Conservation (phyloP, 495 filamentous ascomycete species). For the Polyplosphaeria fusca region DNA sequence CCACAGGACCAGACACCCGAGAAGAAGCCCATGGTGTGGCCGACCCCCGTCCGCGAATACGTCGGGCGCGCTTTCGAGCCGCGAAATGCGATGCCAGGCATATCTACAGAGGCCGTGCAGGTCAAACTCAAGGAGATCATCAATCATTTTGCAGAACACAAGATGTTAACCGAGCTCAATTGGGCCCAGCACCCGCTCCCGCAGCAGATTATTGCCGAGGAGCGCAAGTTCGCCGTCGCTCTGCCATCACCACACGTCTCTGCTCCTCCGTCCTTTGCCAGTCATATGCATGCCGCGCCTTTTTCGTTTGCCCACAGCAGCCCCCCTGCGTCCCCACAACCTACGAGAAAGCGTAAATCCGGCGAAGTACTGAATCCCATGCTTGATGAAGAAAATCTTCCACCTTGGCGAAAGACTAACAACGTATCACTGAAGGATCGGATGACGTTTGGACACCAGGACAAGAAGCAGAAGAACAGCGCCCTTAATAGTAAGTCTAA, state of each 20-base stretch:
- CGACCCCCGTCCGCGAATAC: slow-evolving; percentile 71
- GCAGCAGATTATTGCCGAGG: slow-evolving; percentile 76
- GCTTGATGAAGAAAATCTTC: slow-evolving; percentile 31
- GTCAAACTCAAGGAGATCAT: slow-evolving; percentile 82
- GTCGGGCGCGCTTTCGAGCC: slow-evolving; percentile 80
- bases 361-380: slow-evolving; percentile 42
- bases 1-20: neutral
- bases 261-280: slow-evolving; percentile 4
- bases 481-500: slow-evolving; percentile 68
- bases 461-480: slow-evolving; percentile 56
- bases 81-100: slow-evolving; percentile 62
- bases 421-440: slow-evolving; percentile 63
- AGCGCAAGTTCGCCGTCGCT: slow-evolving; percentile 38
- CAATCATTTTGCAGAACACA: slow-evolving; percentile 66
- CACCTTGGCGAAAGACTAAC: slow-evolving; percentile 75
- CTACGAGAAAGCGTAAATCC: slow-evolving; percentile 77
- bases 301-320: too few relatives aligned
- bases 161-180: slow-evolving; percentile 66
- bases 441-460: slow-evolving; percentile 56
- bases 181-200: slow-evolving; percentile 85
- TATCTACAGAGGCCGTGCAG: slow-evolving; percentile 70
- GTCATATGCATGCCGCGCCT: neutral
- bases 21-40: slow-evolving; percentile 60
- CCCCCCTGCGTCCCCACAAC: slow-evolving; percentile 15
- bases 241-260: neutral